phyloP scores from a whole-genome alignment of 2,329 filamentous ascomycete species.

The Penicillium sp. region DNA sequence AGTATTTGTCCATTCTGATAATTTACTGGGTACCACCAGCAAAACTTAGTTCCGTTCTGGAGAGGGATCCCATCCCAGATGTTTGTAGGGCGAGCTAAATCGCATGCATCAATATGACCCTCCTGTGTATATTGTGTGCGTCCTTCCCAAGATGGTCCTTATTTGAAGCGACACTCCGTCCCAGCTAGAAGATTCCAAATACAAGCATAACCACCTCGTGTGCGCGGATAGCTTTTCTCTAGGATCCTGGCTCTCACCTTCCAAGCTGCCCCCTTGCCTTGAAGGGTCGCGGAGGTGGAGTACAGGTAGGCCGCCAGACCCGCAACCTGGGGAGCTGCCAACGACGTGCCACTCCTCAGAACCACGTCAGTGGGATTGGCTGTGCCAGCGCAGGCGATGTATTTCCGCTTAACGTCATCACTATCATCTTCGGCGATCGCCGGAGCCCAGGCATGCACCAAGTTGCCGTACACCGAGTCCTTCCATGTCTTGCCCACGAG shows the following conservation, averaged over 20 bases:
- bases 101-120: too few species aligned
- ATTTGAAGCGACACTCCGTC: too few species aligned
- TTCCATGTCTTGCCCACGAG: background rate
- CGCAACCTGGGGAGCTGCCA: background rate
- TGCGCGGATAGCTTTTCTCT: background rate
- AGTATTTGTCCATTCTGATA: too few species aligned
- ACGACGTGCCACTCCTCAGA: background rate
- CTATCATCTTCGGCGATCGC: background rate
- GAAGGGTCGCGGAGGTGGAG: background rate
- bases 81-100: too few species aligned
- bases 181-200: background rate
- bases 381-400: background rate
- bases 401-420: background rate
- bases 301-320: background rate
- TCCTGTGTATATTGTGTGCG: too few species aligned
- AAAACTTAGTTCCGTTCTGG: too few species aligned
- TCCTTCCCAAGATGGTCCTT: too few species aligned
- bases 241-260: background rate
- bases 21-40: too few species aligned
- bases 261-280: background rate
- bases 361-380: background rate
- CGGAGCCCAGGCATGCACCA: background rate
- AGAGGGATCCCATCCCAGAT: too few species aligned
- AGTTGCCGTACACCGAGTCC: background rate
- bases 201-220: background rate